Percentiles rank a stretch among this genome's conserved stretches.
Conservation (phyloP, 2,329 filamentous ascomycete species). For the Rhinocladiella mackenziei region DNA sequence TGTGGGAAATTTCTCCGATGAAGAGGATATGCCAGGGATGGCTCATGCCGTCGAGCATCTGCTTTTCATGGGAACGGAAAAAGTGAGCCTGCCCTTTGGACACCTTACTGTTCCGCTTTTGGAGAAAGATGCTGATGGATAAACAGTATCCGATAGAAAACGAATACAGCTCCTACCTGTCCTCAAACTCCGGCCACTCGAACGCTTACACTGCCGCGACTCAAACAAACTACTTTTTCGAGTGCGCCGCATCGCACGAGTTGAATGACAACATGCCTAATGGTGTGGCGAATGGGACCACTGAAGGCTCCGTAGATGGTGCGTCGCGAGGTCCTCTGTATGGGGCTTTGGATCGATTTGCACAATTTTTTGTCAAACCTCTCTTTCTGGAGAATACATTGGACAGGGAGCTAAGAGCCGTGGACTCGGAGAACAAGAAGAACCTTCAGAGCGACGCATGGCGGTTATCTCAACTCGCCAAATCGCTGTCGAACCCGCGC, state of each 20-base stretch:
- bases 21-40: constrained; percentile 86
- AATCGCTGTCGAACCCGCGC: constrained; percentile 78
- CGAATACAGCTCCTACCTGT: constrained; percentile 89
- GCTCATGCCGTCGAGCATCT: constrained; percentile 95
- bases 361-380: constrained; percentile 87
- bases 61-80: constrained; percentile 97
- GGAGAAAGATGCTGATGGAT: constrained; percentile 12
- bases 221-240: constrained; percentile 97
- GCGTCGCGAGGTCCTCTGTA: constrained; percentile 54
- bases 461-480: constrained; percentile 82
- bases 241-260: constrained; percentile 74
- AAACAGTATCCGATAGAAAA: constrained; percentile 82
- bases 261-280: constrained; percentile 28
- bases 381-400: constrained; percentile 80
- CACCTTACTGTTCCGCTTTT: not conserved
- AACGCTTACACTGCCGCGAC: constrained; percentile 93
- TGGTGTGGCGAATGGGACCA: constrained; percentile 19
- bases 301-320: constrained; percentile 16
- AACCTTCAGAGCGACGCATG: constrained; percentile 88
- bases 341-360: constrained; percentile 83
- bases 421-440: constrained; percentile 97
- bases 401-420: constrained; percentile 80
- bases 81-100: constrained; percentile 47
- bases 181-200: constrained; percentile 81
- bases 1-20: constrained; percentile 92